phyloP scores from a whole-genome alignment of 352 stramenopile species.

The Phytopythium boreale region DNA sequence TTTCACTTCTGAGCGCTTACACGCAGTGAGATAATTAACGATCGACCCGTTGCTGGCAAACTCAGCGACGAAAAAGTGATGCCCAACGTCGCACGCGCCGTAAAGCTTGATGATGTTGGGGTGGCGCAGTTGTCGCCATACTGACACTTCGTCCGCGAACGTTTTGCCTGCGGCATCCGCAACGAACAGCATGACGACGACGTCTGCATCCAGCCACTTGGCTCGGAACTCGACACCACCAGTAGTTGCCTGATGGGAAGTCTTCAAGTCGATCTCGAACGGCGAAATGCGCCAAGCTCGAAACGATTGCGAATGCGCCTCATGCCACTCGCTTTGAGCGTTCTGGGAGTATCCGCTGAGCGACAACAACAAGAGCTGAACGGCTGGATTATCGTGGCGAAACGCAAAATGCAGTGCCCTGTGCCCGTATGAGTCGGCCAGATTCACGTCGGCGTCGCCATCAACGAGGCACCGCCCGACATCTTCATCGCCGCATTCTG shows the following conservation, averaged over 20 bases:
- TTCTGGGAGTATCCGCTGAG: too few species aligned
- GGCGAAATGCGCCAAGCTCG: background rate
- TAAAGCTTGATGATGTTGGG: constrained; percentile 25
- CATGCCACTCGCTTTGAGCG: background rate
- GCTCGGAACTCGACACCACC: background rate
- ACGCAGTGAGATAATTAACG: constrained; percentile 15
- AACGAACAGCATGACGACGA: background rate
- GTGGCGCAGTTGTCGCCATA: constrained; percentile 23
- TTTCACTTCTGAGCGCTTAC: constrained; percentile 1
- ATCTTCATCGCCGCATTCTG: background rate
- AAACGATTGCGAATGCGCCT: background rate
- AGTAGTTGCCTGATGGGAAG: background rate
- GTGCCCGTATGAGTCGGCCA: background rate
- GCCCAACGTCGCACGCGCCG: constrained; percentile 23
- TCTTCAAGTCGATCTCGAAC: background rate
- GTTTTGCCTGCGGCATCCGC: background rate
- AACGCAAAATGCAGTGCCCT: background rate
- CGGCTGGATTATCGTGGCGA: background rate
- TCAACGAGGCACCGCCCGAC: background rate
- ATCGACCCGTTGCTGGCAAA: constrained; percentile 10
- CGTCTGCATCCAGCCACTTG: background rate
- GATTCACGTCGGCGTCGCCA: background rate
- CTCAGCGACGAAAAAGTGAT: constrained; percentile 28
- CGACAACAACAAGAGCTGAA: background rate
- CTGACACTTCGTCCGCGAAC: constrained; percentile 7